Evolutionary conservation across 2,329 filamentous ascomycete species (phyloP).

Genomic region (Lecanicillium sp.): DNA sequence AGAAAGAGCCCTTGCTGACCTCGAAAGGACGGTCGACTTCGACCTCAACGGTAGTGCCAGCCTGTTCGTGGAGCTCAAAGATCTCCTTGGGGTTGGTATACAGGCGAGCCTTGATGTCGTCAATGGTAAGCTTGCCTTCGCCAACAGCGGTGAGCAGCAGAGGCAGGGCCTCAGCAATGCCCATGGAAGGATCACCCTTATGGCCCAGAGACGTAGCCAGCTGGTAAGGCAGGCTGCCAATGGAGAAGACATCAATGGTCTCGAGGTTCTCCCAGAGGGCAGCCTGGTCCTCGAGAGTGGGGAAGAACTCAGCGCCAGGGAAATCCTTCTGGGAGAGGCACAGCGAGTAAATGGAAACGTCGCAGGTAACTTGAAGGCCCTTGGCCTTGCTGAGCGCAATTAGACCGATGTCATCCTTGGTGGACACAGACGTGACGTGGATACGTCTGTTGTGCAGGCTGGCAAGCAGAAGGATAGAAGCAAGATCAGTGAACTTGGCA

Average conservation of each 20-base stretch:
- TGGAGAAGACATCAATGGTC: constrained; percentile 72
- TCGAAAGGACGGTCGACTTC: constrained; percentile 68
- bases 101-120: constrained; percentile 64
- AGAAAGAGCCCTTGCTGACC: constrained; percentile 40
- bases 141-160: constrained; percentile 69
- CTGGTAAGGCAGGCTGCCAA: constrained; percentile 74
- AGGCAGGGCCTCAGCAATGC: constrained; percentile 68
- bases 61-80: constrained; percentile 76
- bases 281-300: constrained; percentile 61
- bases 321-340: constrained; percentile 69
- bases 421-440: constrained; percentile 75
- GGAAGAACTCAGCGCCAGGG: constrained; percentile 60
- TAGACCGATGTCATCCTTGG: constrained; percentile 68
- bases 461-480: constrained; percentile 71
- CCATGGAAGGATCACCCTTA: constrained; percentile 53
- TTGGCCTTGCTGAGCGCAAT: constrained; percentile 75
- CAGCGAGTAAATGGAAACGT: constrained; percentile 73
- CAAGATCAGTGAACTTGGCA: constrained; percentile 72
- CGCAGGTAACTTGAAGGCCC: constrained; percentile 75
- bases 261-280: constrained; percentile 68
- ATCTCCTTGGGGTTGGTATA: constrained; percentile 76
- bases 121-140: constrained; percentile 65
- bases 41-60: constrained; percentile 66
- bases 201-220: constrained; percentile 52
- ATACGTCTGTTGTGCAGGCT: constrained; percentile 73